Evolutionary conservation across 2,329 filamentous ascomycete species (phyloP).

Genomic region (Penicillium sp.): DNA sequence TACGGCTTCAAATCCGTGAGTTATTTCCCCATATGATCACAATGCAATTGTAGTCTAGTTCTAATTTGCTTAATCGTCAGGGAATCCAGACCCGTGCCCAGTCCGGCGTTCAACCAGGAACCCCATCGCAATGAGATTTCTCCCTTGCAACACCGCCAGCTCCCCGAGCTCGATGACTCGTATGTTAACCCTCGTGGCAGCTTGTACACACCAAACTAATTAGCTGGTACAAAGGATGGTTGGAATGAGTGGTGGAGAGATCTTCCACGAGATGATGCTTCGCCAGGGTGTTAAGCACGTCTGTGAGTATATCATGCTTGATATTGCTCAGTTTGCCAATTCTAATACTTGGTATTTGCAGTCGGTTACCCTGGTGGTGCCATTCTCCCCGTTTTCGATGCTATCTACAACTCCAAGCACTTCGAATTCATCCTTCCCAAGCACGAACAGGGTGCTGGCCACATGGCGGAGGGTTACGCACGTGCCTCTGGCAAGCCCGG

Average conservation of each 20-base stretch:
- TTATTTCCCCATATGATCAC: slow-evolving; percentile 13
- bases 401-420: slow-evolving; percentile 96
- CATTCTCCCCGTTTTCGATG: slow-evolving; percentile 96
- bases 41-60: slow-evolving; percentile 15
- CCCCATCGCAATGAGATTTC: slow-evolving; percentile 62
- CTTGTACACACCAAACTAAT: slow-evolving; percentile 4
- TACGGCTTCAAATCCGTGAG: slow-evolving; percentile 55
- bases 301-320: slow-evolving; percentile 61
- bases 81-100: slow-evolving; percentile 58
- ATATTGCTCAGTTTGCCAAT: neutral
- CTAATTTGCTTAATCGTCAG: slow-evolving; percentile 32
- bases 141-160: slow-evolving; percentile 60
- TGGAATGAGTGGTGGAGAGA: slow-evolving; percentile 90
- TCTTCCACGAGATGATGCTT: slow-evolving; percentile 99
- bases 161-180: slow-evolving; percentile 74
- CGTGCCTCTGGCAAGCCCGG: slow-evolving; percentile 90
- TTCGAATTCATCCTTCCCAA: slow-evolving; percentile 94
- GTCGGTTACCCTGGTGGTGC: slow-evolving; percentile 91
- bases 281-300: slow-evolving; percentile 88
- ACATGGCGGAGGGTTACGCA: slow-evolving; percentile 98
- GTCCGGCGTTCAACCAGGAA: slow-evolving; percentile 58
- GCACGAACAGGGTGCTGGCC: slow-evolving; percentile 96
- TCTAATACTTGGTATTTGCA: slow-evolving; percentile 30
- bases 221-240: slow-evolving; percentile 63
- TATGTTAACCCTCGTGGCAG: slow-evolving; percentile 46